phyloP scores from a whole-genome alignment of 768 basidiomycete genomes.

The Termitomyces sp. region DNA sequence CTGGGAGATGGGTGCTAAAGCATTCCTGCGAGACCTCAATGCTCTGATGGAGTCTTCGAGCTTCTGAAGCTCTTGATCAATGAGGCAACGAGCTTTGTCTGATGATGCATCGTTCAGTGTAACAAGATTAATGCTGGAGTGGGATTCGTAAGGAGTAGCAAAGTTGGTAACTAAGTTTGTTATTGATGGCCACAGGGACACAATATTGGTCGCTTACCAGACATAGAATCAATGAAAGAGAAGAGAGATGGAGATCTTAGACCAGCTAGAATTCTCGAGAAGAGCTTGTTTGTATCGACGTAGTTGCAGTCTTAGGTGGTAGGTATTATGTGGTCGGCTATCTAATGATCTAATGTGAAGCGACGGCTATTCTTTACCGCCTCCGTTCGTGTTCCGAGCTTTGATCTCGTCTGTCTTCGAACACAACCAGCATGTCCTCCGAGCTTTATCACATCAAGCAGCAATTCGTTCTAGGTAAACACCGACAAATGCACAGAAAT shows the following conservation, averaged over 20 bases:
- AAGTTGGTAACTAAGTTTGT: constrained; percentile 12
- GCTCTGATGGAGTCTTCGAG: constrained; percentile 27
- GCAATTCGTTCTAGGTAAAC: constrained; percentile 66
- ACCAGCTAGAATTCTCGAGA: constrained; percentile 23
- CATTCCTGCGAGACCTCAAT: constrained; percentile 30
- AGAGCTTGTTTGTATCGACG: not conserved
- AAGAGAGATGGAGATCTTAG: constrained; percentile 18
- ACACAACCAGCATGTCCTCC: constrained; percentile 29
- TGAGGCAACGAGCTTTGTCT: constrained; percentile 20
- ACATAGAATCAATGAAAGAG: constrained; percentile 10
- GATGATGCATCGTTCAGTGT: constrained; percentile 10
- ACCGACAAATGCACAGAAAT: not conserved
- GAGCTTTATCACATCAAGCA: constrained; percentile 67
- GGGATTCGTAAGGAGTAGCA: constrained; percentile 13
- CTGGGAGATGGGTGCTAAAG: constrained; percentile 27
- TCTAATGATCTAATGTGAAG: not conserved
- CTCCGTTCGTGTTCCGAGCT: constrained; percentile 4
- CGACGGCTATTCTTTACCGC: not conserved
- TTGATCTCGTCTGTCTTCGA: not conserved
- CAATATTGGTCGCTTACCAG: constrained; percentile 6
- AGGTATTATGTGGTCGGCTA: not conserved
- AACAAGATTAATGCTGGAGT: constrained; percentile 7
- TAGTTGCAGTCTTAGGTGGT: no score
- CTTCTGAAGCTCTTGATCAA: constrained; percentile 31
- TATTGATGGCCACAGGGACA: not conserved